phyloP scores from a whole-genome alignment of 2,329 filamentous ascomycete species.

The Acarospora socialis region DNA sequence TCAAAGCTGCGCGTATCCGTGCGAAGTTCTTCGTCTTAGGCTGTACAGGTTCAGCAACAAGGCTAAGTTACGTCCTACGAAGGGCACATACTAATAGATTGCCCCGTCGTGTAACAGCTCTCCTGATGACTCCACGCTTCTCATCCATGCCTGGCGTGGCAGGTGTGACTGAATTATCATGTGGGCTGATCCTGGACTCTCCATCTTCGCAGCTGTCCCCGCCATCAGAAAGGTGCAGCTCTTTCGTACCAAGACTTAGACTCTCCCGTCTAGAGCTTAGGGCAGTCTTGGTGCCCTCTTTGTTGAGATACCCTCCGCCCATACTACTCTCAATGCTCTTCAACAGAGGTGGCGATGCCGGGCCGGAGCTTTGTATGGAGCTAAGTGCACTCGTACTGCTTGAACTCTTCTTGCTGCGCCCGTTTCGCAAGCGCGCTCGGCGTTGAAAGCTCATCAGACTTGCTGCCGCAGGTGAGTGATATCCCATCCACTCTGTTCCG shows the following conservation, averaged over 20 bases:
- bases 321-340: conserved; percentile 38
- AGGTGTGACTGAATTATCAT: conserved; percentile 26
- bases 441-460: conserved; percentile 70
- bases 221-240: conserved; percentile 64
- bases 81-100: conserved; percentile 61
- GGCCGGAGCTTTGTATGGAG: conserved; percentile 54
- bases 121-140: conserved; percentile 62
- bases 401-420: conserved; percentile 49
- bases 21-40: conserved; percentile 96
- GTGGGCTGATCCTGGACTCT: conserved; percentile 10
- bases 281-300: conserved; percentile 33
- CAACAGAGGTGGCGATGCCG: conserved; percentile 60
- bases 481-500: conserved; percentile 48
- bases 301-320: conserved; percentile 39
- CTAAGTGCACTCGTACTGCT: conserved; percentile 56
- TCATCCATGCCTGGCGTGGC: conserved; percentile 24
- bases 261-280: conserved; percentile 60
- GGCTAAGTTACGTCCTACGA: conserved; percentile 11
- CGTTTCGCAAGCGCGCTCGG: conserved; percentile 43
- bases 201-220: conserved; percentile 64
- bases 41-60: conserved; percentile 30
- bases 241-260: conserved; percentile 79
- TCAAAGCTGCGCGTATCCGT: conserved; percentile 74
- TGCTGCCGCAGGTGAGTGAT: conserved; percentile 55
- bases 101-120: conserved; percentile 71